Evolutionary conservation across 176 grass and related monocot species (phyloP).

Genomic region (Bromus sterilis): DNA sequence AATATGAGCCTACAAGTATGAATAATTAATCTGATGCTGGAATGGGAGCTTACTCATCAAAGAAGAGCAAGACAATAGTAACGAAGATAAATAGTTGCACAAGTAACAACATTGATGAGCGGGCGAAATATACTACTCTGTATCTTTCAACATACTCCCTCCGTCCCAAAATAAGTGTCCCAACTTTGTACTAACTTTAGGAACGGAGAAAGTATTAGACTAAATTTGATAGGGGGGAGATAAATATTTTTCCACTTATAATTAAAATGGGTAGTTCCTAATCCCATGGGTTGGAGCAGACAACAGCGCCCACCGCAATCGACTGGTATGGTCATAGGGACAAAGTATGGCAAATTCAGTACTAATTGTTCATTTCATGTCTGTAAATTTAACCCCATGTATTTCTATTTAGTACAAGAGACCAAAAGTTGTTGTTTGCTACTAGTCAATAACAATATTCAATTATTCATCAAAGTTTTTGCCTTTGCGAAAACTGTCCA

Average conservation of each 20-base stretch:
- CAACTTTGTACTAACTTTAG: too few species aligned
- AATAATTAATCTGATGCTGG: neutral
- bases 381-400: neutral
- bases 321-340: neutral
- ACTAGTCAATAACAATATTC: neutral
- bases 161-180: too few species aligned
- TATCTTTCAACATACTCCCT: neutral
- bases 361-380: neutral
- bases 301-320: neutral
- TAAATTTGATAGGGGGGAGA: neutral
- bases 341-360: neutral
- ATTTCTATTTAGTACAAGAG: neutral
- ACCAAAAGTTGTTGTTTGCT: neutral
- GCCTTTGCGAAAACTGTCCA: neutral
- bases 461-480: neutral
- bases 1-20: neutral
- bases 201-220: too few species aligned
- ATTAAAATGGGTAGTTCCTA: neutral
- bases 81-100: neutral
- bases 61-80: slow-evolving; percentile 1
- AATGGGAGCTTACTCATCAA: neutral
- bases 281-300: neutral
- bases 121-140: neutral
- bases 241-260: neutral
- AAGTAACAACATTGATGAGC: neutral